Conservation (phyloP, 139 green algal genomes). For the Closterium sp. region DNA sequence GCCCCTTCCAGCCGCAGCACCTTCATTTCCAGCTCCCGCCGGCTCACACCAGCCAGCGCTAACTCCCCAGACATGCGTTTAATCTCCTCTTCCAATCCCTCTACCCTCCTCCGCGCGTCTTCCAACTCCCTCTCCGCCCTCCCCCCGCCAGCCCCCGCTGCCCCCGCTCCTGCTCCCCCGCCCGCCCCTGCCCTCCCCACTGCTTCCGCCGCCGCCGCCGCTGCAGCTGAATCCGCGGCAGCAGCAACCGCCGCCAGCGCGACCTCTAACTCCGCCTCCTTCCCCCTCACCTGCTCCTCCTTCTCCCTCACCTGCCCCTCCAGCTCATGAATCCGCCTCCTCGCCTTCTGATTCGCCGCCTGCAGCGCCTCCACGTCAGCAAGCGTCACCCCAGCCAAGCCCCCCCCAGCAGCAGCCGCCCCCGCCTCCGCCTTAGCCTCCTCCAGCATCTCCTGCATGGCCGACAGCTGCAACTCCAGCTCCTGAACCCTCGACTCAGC, state of each 20-base stretch:
- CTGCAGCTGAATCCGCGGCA: neutral
- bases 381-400: neutral
- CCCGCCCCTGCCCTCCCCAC: neutral
- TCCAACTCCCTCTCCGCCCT: conserved; percentile 4
- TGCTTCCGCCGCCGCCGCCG: neutral
- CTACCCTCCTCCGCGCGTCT: neutral
- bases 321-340: conserved; percentile 21
- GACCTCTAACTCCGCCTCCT: neutral
- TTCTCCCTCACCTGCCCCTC: conserved; percentile 6
- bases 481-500: conserved; percentile 28
- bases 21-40: conserved; percentile 10
- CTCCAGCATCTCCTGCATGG: conserved; percentile 28
- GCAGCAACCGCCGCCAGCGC: neutral
- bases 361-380: conserved; percentile 20
- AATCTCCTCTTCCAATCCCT: conserved; percentile 11
- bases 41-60: neutral
- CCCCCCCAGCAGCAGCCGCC: neutral
- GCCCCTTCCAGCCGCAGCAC: conserved; percentile 10
- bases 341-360: neutral
- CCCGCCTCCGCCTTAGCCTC: neutral
- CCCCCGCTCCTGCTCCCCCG: neutral
- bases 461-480: conserved; percentile 33
- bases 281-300: neutral
- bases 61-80: neutral
- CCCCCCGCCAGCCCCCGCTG: neutral